Evolutionary conservation across 306 rosid genomes (phyloP), one percentile per base, ranked within the genome.

Genomic region (Astragalus membranaceus): DNA sequence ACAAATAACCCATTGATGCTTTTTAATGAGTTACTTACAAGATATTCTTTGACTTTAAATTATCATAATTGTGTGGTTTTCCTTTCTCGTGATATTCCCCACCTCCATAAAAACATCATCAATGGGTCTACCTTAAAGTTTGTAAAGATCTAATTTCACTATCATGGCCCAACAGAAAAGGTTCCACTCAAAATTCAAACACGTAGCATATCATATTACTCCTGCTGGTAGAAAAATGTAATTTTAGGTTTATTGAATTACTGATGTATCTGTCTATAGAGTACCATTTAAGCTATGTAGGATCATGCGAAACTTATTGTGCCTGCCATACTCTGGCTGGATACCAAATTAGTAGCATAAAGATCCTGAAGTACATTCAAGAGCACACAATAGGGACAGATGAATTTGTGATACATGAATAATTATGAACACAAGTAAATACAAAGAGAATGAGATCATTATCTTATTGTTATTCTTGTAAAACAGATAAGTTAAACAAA

Each of bases 401-500:
- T 30, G 72, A 68, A 50, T 67, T 17, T 64, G 30, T 76, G 44
- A 57, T 68, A 64, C 11, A 33, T 32, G 70, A 75, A 72, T 59
- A 66, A 56, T 48, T 47, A 16, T 56, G 71, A 79, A 72, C 78
- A 63, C 35, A 35, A 77, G 69, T 64, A 74, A 72, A 73, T 73
- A 75, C 75, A 44, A 67, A 73, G 14, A 9, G 59, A 73, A 79
- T 59, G 63, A 68, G 67, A 67, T 65, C 61, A 46, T 17, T 26
- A 26, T 26, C 30, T 26, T 26, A 37, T 13, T 70, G 67, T 44
- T 75, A 64, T 73, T 50, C 32, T 69, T 73, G 73, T 50, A 72
- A 72, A 77, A 69, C 80, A 72, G 63, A 75, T 73, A 74, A 66
- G 84, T 77, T 83, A 75, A 60, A 79, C 69, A 80, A 63, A 62